Evolutionary conservation across 169 alveolate genomes (phyloP), one percentile per base, ranked within the genome.

Genomic region (Plasmodium yoelii): DNA sequence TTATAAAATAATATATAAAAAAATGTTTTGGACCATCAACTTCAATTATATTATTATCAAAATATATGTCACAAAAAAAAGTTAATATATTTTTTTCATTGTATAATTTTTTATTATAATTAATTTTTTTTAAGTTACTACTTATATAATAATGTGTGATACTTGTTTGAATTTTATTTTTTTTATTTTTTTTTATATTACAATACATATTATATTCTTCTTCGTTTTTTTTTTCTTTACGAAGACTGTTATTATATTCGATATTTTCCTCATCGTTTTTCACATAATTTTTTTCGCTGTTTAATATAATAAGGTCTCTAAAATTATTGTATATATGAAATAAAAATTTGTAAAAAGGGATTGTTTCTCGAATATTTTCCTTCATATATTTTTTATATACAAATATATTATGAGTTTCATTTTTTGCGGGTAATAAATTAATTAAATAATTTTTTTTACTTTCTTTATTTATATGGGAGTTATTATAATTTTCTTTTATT

Each of bases 11-110:
- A 51, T 86, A 86, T 22, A 86, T 44, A 42, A 69, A 72, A 63
- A 86, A 86, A 60, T 86, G 91, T 55, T 86, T 86, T 0, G 91
- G 91, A 8, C 91, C 91, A 60, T 86, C 87, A 10, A 86, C 87
- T 72, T 86, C 91, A 19, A 86, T 72, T 39, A 86, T 59, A 56
- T 86, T 57, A 34, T 86, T 86, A n/a, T 86, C 61, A 86, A 86
- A 86, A 86, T 68, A 59, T 59, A 86, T 86, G 61, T 86, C 91
- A 63, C 91, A 86, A 61, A 44, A 86, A 73, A 86, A 86, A 9
- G 91, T 86, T 26, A 68, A 49, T 46, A 86, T 86, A 47, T 86
- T 86, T 57, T 86, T 86, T 53, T 86, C 91, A 86, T 86, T 86
- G 10, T 56, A 24, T 46, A 86, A 57, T 51, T 86, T 28, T 3